phyloP scores from a whole-genome alignment of 2,329 filamentous ascomycete genomes.

The Alternaria ethzedia region DNA sequence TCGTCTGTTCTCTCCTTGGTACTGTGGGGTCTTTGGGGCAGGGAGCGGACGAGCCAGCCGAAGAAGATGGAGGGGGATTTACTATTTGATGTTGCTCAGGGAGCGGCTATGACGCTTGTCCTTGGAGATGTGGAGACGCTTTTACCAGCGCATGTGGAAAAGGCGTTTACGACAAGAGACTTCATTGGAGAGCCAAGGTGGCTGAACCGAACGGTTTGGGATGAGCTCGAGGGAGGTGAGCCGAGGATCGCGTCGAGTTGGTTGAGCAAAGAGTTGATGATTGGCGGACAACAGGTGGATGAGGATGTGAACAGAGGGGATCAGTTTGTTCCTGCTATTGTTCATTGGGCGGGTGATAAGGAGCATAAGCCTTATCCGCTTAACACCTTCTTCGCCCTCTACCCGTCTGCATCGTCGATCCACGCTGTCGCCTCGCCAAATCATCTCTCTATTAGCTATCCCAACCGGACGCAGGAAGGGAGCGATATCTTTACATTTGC shows the following conservation, averaged over 20 bases:
- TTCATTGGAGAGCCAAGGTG: neutral
- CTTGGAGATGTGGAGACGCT: neutral
- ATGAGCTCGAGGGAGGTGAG: conserved; percentile 41
- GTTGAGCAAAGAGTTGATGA: conserved; percentile 53
- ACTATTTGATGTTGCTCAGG: conserved; percentile 52
- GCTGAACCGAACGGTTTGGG: conserved; percentile 18
- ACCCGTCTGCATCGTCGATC: conserved; percentile 54
- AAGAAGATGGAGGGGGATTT: conserved; percentile 50
- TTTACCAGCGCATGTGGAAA: neutral
- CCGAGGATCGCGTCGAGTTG: conserved; percentile 49
- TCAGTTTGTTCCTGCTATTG: conserved; percentile 52
- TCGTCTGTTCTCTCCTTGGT: conserved; percentile 52
- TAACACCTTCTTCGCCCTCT: conserved; percentile 21
- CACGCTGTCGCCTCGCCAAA: conserved; percentile 47
- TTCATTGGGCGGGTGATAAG: conserved; percentile 55
- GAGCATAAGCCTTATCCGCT: conserved; percentile 35
- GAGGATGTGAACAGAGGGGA: conserved; percentile 25
- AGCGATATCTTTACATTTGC: conserved; percentile 28
- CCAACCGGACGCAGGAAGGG: conserved; percentile 26
- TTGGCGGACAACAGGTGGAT: conserved; percentile 36
- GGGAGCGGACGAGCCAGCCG: conserved; percentile 48
- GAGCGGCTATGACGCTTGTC: conserved; percentile 48
- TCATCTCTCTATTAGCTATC: conserved; percentile 23
- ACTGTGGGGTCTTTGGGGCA: conserved; percentile 54
- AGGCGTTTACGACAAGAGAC: neutral